Conservation (phyloP, 169 alveolate genomes). For the Plasmodium sp. region DNA sequence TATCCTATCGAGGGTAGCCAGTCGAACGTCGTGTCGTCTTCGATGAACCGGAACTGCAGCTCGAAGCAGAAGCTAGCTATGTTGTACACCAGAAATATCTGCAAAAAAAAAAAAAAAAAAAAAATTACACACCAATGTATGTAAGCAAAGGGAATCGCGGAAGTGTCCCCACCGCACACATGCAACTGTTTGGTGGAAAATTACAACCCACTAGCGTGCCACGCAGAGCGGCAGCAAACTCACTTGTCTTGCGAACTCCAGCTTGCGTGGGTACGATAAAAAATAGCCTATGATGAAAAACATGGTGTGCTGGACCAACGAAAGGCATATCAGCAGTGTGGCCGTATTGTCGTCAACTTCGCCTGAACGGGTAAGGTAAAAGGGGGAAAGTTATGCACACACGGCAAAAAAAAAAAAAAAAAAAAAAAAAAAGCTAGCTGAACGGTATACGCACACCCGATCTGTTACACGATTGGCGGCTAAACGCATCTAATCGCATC, state of each 20-base stretch:
- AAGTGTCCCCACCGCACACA: neutral
- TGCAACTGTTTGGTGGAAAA: neutral
- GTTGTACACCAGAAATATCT: slow-evolving; percentile 70
- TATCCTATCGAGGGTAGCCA: slow-evolving; percentile 70
- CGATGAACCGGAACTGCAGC: slow-evolving; percentile 69
- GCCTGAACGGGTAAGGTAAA: slow-evolving; percentile 5
- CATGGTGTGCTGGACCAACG: slow-evolving; percentile 69
- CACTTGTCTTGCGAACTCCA: slow-evolving; percentile 63
- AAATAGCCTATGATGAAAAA: slow-evolving; percentile 74
- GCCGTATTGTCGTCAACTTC: slow-evolving; percentile 74
- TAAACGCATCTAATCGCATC: neutral
- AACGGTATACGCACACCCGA: neutral
- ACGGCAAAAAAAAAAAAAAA: neutral
- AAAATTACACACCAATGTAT: neutral
- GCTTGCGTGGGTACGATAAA: slow-evolving; percentile 46
- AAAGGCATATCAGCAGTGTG: slow-evolving; percentile 58
- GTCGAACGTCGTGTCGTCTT: slow-evolving; percentile 73
- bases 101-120: neutral
- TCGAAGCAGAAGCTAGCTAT: slow-evolving; percentile 74
- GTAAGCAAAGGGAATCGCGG: neutral
- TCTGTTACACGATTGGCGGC: neutral
- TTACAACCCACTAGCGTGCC: neutral
- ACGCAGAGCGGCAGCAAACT: neutral
- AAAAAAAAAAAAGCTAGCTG: neutral
- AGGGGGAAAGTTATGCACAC: neutral